Evolutionary conservation across 164 flowering plant species (phyloP).

Genomic region (Kingdonia uniflora): DNA sequence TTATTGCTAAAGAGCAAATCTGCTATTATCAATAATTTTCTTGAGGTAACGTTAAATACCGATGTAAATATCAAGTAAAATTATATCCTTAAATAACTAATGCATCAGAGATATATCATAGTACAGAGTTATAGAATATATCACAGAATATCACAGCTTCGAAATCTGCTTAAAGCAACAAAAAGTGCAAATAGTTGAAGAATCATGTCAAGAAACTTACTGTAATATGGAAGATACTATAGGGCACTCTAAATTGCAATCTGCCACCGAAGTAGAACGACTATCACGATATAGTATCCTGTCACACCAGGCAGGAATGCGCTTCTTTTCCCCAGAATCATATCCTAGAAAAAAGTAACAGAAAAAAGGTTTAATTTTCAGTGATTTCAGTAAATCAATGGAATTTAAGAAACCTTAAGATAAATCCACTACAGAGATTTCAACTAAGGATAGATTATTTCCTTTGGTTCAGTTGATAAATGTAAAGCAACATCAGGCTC

Average conservation of each 20-base stretch:
- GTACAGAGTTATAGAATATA: too few species aligned
- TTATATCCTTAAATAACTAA: too few species aligned
- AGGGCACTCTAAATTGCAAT: constrained; percentile 81
- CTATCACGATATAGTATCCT: constrained; percentile 81
- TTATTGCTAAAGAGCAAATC: too few species aligned
- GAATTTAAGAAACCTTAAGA: not conserved
- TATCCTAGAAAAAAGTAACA: constrained; percentile 45
- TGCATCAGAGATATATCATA: too few species aligned
- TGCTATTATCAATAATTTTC: too few species aligned
- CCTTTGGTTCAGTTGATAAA: too few species aligned
- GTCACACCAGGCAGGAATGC: constrained; percentile 99
- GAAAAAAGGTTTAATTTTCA: constrained; percentile 5
- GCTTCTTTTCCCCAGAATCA: constrained; percentile 98
- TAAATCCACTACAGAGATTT: not conserved
- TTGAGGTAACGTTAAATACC: too few species aligned
- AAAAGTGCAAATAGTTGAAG: not conserved
- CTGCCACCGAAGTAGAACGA: constrained; percentile 37
- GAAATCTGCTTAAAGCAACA: not conserved
- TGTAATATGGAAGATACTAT: constrained; percentile 35
- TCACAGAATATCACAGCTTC: too few species aligned
- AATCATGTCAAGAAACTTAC: constrained; percentile 23
- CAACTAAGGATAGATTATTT: too few species aligned
- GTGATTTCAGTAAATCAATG: not conserved
- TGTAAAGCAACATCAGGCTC: too few species aligned
- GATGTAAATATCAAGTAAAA: too few species aligned